A percentile compares a stretch with the other conserved stretches of the same genome.
Evolutionary conservation across 257 asterid species (phyloP).

Genomic region (Solanum sparsipilum): DNA sequence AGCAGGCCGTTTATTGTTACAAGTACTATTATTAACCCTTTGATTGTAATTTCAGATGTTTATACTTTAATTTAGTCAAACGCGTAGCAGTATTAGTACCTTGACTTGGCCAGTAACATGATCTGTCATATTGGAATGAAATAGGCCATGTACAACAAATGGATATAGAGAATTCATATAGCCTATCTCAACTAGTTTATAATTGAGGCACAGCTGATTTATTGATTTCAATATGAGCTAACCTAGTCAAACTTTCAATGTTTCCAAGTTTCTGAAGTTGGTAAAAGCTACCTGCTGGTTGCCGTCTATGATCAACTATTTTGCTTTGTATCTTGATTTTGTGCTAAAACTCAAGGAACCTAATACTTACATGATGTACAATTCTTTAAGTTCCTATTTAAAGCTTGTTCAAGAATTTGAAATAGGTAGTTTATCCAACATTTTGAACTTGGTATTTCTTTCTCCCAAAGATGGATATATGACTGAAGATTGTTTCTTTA

Average conservation of each 20-base stretch:
- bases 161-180: neutral
- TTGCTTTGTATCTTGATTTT: neutral
- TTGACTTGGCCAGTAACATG: neutral
- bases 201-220: neutral
- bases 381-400: neutral
- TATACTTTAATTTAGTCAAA: neutral
- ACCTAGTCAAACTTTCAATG: neutral
- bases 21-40: slow-evolving; percentile 29
- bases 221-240: neutral
- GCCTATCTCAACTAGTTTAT: neutral
- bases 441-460: neutral
- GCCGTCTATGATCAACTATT: neutral
- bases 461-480: neutral
- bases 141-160: neutral
- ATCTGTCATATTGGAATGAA: neutral
- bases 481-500: neutral
- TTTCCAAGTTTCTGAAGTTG: neutral
- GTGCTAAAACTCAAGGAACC: neutral
- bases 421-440: neutral
- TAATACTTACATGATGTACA: neutral
- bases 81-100: neutral
- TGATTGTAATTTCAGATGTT: neutral
- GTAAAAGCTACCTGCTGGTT: neutral
- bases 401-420: neutral
- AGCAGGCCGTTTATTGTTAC: slow-evolving; percentile 75